Evolutionary conservation across 179 eudicot species (phyloP).

Genomic region (Gypsophila paniculata): DNA sequence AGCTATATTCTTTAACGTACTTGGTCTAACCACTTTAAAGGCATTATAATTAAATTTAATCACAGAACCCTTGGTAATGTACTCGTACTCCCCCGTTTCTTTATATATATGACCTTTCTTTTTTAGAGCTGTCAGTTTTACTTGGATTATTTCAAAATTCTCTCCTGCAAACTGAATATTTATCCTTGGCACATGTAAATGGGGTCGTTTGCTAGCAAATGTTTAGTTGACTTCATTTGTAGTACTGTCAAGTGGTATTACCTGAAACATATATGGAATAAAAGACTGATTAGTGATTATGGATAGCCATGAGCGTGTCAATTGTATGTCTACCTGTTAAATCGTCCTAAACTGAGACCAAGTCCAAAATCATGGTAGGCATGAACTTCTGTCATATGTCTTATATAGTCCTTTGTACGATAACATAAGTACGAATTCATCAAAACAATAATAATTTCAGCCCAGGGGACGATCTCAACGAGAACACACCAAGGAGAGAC

Average conservation of each 20-base stretch:
- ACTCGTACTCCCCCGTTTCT: too few relatives aligned
- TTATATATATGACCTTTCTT: not conserved
- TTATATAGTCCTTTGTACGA: not conserved
- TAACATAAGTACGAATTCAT: not conserved
- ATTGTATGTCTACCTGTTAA: not conserved
- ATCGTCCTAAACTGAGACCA: not conserved
- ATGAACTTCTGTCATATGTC: not conserved
- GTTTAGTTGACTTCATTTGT: not conserved
- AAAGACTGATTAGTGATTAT: too few relatives aligned
- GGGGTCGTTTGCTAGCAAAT: not conserved
- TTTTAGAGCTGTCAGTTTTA: not conserved
- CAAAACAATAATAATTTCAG: constrained; percentile 6
- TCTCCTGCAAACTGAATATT: too few relatives aligned
- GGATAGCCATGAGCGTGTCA: not conserved
- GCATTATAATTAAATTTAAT: not conserved
- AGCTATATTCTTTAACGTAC: not conserved
- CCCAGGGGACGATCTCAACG: constrained; percentile 12
- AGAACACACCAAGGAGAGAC: constrained; percentile 4
- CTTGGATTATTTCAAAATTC: not conserved
- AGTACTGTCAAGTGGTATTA: not conserved
- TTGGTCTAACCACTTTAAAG: not conserved
- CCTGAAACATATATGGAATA: too few relatives aligned
- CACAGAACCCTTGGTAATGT: not conserved
- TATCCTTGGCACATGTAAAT: not conserved
- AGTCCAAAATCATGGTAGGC: constrained; percentile 9